Percentiles rank a stretch among this genome's conserved stretches.
Evolutionary conservation across 1,284 basidiomycete species (phyloP).

Genomic region (Apiotrichum domesticum): DNA sequence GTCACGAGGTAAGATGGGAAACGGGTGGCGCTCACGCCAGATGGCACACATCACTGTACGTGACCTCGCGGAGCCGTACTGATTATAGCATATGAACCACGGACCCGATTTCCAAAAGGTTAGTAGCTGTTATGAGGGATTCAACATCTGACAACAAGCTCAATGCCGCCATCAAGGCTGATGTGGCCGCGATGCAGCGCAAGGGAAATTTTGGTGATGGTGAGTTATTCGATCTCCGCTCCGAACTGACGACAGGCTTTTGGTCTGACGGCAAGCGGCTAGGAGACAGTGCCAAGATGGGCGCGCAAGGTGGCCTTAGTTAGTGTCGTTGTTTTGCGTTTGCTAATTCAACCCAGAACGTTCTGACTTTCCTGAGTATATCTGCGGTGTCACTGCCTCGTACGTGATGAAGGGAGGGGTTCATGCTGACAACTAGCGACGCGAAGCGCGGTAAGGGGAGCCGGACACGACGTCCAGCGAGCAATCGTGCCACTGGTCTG

Average conservation of each 20-base stretch:
- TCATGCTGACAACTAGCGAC: slow-evolving; percentile 18
- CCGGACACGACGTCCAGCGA: slow-evolving; percentile 18
- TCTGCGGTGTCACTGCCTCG: slow-evolving; percentile 41
- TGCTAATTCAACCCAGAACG: slow-evolving; percentile 17
- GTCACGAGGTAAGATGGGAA: slow-evolving; percentile 38
- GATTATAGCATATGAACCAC: slow-evolving; percentile 45
- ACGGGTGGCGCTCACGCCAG: slow-evolving; percentile 15
- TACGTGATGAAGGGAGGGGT: slow-evolving; percentile 11
- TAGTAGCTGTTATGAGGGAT: neutral
- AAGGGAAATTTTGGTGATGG: slow-evolving; percentile 45
- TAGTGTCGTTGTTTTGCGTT: neutral
- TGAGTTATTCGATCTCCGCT: slow-evolving; percentile 6
- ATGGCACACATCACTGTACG: slow-evolving; percentile 45
- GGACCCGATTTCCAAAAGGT: slow-evolving; percentile 44
- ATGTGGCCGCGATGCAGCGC: slow-evolving; percentile 35
- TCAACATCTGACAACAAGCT: slow-evolving; percentile 20
- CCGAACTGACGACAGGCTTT: slow-evolving; percentile 26
- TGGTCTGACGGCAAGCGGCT: slow-evolving; percentile 42
- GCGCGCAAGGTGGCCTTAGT: slow-evolving; percentile 34
- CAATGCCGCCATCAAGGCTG: slow-evolving; percentile 39
- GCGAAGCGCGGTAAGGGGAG: slow-evolving; percentile 27
- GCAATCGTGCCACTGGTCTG: slow-evolving; percentile 24
- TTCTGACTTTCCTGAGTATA: slow-evolving; percentile 41
- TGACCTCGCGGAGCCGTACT: neutral
- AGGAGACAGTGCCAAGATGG: slow-evolving; percentile 34